These are phyloP conservation scores for Mentha longifolia DNA, from an alignment of 257 asterid genomes.

Conservation along the genomic window DNA sequence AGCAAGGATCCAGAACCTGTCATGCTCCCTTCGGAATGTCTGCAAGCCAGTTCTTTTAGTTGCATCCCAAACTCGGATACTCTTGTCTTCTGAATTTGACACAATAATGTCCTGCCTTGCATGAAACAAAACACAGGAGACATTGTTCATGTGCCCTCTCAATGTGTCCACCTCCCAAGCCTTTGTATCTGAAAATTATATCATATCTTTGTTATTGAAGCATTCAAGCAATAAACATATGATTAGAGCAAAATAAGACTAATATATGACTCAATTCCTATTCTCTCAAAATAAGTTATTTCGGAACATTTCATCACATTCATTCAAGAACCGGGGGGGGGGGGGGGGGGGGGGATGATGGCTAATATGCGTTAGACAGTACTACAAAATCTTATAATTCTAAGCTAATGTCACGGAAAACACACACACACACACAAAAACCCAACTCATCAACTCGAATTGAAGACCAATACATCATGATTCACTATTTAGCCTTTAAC, in stretches of 20 bases:
- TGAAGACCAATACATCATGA: not conserved
- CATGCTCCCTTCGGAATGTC: constrained; percentile 98
- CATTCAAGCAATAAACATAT: not conserved
- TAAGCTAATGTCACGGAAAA: not conserved
- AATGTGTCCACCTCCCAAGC: constrained; percentile 99
- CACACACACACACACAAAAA: not conserved
- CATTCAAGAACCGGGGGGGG: too few species aligned
- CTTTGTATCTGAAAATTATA: constrained; percentile 73
- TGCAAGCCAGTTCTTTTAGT: constrained; percentile 97
- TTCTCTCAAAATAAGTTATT: constrained; percentile 10
- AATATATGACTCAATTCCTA: not conserved
- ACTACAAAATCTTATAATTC: constrained; percentile 11
- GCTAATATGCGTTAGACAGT: constrained; percentile 12
- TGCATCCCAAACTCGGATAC: constrained; percentile 99
- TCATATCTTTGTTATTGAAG: constrained; percentile 7
- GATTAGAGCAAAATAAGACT: not conserved
- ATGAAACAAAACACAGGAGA: constrained; percentile 88
- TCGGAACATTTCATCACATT: not conserved
- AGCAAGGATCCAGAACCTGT: constrained; percentile 95
- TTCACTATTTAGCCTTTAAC: not conserved
- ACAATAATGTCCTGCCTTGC: constrained; percentile 91
- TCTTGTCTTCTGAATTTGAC: constrained; percentile 97
- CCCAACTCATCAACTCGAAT: not conserved
- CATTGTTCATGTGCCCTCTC: constrained; percentile 99
- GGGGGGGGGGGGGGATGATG: not conserved